Conservation (phyloP, 2,329 filamentous ascomycete species). For the Scortechinia acanthostroma region DNA sequence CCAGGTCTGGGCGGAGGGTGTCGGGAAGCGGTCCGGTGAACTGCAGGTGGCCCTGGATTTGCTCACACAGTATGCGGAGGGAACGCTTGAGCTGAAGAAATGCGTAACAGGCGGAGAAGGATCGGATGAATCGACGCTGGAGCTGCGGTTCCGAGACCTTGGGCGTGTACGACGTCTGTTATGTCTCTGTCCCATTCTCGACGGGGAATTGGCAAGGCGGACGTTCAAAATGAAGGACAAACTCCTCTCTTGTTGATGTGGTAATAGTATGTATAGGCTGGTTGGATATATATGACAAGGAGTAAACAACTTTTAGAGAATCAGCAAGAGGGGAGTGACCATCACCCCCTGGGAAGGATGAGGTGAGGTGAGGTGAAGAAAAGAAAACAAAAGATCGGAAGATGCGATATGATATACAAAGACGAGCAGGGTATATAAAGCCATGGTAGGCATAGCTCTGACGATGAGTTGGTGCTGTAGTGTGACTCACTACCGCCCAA, state of each 20-base stretch:
- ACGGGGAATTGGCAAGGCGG: not conserved
- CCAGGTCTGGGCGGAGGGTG: not conserved
- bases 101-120: too few species aligned
- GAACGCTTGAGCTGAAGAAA: too few species aligned
- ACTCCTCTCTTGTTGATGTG: not conserved
- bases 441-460: too few species aligned
- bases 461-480: too few species aligned
- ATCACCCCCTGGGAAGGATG: constrained; percentile 1
- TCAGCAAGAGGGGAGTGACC: constrained; percentile 2
- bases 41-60: too few species aligned
- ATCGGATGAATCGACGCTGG: not conserved
- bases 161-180: constrained; percentile 1
- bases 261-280: not conserved
- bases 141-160: not conserved
- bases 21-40: not conserved
- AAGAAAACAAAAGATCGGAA: not conserved
- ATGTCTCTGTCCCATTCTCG: constrained; percentile 2
- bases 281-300: not conserved
- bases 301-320: not conserved
- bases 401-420: too few species aligned
- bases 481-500: too few species aligned
- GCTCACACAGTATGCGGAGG: too few species aligned
- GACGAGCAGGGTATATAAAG: too few species aligned
- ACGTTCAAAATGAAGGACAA: too few species aligned
- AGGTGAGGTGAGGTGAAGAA: not conserved